phyloP scores from a whole-genome alignment of 306 rosid genomes.

The Quercus variabilis region DNA sequence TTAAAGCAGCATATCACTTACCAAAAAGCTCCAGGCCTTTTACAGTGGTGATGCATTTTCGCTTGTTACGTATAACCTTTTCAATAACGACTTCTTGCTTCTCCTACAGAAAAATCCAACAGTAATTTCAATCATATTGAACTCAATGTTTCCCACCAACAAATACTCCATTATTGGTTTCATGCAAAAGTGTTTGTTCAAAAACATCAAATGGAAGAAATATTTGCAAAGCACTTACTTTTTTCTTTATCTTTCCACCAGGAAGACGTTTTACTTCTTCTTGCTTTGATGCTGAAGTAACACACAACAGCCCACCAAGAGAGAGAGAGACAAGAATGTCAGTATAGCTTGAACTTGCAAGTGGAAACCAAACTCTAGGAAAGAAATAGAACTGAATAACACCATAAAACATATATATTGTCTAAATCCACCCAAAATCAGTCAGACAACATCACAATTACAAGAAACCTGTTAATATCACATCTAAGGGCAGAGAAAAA shows the following conservation, averaged over 20 bases:
- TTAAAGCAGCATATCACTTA: slow-evolving; percentile 34
- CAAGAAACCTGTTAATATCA: background rate
- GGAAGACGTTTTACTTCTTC: slow-evolving; percentile 97
- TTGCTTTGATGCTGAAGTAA: slow-evolving; percentile 58
- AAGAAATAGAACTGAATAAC: background rate
- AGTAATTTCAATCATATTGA: slow-evolving; percentile 12
- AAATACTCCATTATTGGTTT: background rate
- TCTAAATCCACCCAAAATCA: background rate
- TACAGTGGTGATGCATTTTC: slow-evolving; percentile 91
- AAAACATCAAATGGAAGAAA: background rate
- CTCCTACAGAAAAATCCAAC: slow-evolving; percentile 49
- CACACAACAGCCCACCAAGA: background rate
- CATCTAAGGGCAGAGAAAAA: background rate
- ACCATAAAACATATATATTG: background rate
- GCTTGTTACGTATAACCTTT: slow-evolving; percentile 87
- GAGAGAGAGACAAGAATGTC: background rate
- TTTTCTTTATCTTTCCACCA: slow-evolving; percentile 99
- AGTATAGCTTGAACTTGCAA: slow-evolving; percentile 9
- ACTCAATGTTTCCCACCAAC: background rate
- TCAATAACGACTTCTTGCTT: slow-evolving; percentile 90
- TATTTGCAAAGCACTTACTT: slow-evolving; percentile 36
- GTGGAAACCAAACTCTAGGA: background rate
- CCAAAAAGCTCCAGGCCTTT: slow-evolving; percentile 97
- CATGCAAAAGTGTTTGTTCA: background rate
- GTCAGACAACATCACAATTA: slow-evolving; percentile 11